Conservation (phyloP, 257 asterid species). For the Marsdenia floribunda region DNA sequence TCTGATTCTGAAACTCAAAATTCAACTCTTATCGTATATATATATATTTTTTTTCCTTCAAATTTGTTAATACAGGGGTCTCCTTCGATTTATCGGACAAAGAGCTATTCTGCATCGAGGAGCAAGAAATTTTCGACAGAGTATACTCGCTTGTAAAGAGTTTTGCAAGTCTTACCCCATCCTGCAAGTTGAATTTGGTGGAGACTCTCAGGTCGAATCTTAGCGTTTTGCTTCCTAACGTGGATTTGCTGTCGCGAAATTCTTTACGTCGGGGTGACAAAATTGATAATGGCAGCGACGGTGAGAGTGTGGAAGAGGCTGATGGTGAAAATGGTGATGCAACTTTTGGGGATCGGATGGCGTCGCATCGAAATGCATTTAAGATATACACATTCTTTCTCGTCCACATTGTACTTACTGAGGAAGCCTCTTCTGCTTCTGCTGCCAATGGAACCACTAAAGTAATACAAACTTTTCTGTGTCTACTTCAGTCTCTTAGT, state of each 20-base stretch:
- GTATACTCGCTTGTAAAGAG: conserved; percentile 79
- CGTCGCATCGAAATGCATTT: conserved; percentile 78
- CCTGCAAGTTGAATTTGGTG: conserved; percentile 69
- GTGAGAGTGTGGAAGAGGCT: conserved; percentile 34
- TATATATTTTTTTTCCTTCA: background rate
- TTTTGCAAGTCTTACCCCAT: conserved; percentile 44
- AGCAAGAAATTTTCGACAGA: conserved; percentile 81
- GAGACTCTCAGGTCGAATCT: conserved; percentile 90
- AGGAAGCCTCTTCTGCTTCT: conserved; percentile 51
- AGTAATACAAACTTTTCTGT: conserved; percentile 30
- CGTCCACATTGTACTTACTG: conserved; percentile 57
- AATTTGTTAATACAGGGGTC: conserved; percentile 36
- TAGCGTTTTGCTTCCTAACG: conserved; percentile 81
- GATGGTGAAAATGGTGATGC: conserved; percentile 30
- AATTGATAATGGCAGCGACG: conserved; percentile 31
- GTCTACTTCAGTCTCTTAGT: conserved; percentile 5
- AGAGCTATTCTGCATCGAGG: conserved; percentile 84
- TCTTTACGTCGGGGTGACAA: conserved; percentile 19
- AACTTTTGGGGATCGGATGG: conserved; percentile 48
- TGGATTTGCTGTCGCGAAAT: conserved; percentile 52
- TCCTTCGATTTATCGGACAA: conserved; percentile 88
- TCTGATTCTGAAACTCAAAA: background rate
- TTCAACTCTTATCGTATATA: background rate
- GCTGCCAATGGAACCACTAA: conserved; percentile 33
- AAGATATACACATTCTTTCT: conserved; percentile 87